Base-by-base conservation (phyloP, 495 filamentous ascomycete genomes). In the Venustampulla echinocandica region DNA sequence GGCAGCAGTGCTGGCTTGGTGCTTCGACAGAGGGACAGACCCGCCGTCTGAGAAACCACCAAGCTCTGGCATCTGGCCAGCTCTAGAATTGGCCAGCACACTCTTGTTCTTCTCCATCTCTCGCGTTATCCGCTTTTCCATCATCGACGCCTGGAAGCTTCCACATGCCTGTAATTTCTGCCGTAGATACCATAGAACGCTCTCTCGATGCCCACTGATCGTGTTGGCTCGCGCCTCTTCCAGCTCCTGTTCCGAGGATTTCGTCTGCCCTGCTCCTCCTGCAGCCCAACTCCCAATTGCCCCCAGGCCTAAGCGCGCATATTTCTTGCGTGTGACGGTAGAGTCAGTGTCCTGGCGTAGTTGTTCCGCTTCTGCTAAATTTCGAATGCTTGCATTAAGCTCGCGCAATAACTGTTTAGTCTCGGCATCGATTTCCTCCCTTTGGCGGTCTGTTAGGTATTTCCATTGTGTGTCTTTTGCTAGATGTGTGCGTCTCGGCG, bases 21-120 rank as follows among this genome's bases (percentile, higher is more conserved):
- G 47, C n/a, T 20, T 45, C 35, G 17, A 30, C 15, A 32, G 51
- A 30, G 55, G 46, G 19, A 23, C 37, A 42, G 44, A 35, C 4
- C 35, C 50, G 30, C 51, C 28, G 19, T 50, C 39, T 30, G 27
- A 30, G 33, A 59, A 51, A 15, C 53, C 52, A 2, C 49, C 39
- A 18, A 52, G 46, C 4, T 58, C 52, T 23, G 53, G 27, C 7
- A 57, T 49, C 50, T 58, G 50, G 23, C 53, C 61, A 23, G 62
- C 64, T 32, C 70, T 62, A 10, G 71, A 70, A 59, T 85, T 92
- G 49, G 88, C 84, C 48, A 95, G 64, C 38, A 90, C 75, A 62
- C 85, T 92, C 67, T 84, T 87, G 61, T 81, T 88, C 74, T 81
- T 87, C 70, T 97, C 93, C 58, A 88, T 70, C 58, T 89, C 85